phyloP scores from a whole-genome alignment of 345 rosid genomes.

The Populus davidiana region DNA sequence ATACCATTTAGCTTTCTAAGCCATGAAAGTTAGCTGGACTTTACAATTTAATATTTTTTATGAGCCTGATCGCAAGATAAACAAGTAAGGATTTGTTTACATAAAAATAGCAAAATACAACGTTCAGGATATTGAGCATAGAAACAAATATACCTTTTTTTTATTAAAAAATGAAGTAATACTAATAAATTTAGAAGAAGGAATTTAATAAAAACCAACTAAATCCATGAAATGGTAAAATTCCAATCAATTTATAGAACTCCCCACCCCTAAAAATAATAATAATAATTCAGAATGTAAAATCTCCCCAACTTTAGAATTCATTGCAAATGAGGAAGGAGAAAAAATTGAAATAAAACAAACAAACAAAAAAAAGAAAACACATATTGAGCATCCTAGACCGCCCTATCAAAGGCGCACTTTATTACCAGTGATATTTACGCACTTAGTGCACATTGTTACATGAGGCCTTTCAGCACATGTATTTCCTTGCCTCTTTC shows the following conservation, averaged over 20 bases:
- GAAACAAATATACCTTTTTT: too few relatives aligned
- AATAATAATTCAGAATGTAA: slow-evolving; percentile 20
- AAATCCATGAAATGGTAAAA: slow-evolving; percentile 32
- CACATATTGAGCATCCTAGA: slow-evolving; percentile 5
- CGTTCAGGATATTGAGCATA: neutral
- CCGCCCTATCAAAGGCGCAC: slow-evolving; percentile 25
- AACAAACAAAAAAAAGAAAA: neutral
- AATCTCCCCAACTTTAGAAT: slow-evolving; percentile 24
- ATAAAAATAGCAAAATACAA: too few relatives aligned
- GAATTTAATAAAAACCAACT: slow-evolving; percentile 29
- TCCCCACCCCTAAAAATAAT: slow-evolving; percentile 18
- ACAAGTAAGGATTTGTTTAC: too few relatives aligned
- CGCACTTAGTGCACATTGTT: slow-evolving; percentile 23
- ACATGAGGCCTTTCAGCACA: neutral
- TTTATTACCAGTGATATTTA: slow-evolving; percentile 25
- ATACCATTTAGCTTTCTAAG: too few relatives aligned
- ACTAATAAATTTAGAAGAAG: slow-evolving; percentile 8
- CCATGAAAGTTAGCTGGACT: too few relatives aligned
- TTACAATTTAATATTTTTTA: too few relatives aligned
- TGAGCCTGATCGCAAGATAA: too few relatives aligned
- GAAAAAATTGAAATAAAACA: neutral
- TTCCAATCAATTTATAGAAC: slow-evolving; percentile 39
- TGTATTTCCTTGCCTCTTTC: neutral
- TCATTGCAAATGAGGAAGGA: slow-evolving; percentile 11
- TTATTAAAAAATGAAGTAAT: too few relatives aligned